Base-by-base conservation (phyloP, 148 eudicot genomes). In the Camellia sinensis region DNA sequence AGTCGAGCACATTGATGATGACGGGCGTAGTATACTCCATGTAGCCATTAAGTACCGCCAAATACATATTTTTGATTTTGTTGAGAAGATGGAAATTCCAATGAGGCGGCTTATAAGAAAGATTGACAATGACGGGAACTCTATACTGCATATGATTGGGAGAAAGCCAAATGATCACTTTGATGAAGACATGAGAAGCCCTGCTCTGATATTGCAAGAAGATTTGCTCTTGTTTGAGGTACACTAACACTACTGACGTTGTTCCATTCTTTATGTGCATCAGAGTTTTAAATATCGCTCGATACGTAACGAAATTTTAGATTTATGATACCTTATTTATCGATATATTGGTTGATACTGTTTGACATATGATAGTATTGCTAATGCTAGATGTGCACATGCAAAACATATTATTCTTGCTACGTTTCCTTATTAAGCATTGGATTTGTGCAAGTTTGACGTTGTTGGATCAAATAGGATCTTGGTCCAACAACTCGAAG, bases 211-310 rank as follows among this genome's bases (percentile, higher is more conserved):
- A 29, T 8, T 67, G 15, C 70, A 40, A 11, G 45, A 67, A 46
- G 45, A 67, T 18, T 67, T 67, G 70, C 45, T 67, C 70, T 67
- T 67, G 72, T 68, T 68, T 43, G 72, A 68, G 72, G 72, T 68
- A 5, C 7, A 3, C 7, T 68, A 41, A 19, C 3, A 5, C 37
- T 29, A 29, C 1, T 19, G 0, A 48, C 4, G 18, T 3, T 7
- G 2, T 50, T 19, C 4, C 0, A 8, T 18, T 7, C 37, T 9
- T 44, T 4, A 46, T n/a, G 29, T 9, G 5, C 14, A n/a, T 45
- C 4, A 8, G 5, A 3, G 11, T 22, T 21, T 21, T 66, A 8
- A 40, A 21, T 11, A 64, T 21, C 52, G 0, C 6, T 7, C 6
- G 5, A 48, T 0, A 7, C 52, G 0, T 48, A 48, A 48, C 5